phyloP scores from a whole-genome alignment of 179 eudicot species.

The Silene vulgaris region DNA sequence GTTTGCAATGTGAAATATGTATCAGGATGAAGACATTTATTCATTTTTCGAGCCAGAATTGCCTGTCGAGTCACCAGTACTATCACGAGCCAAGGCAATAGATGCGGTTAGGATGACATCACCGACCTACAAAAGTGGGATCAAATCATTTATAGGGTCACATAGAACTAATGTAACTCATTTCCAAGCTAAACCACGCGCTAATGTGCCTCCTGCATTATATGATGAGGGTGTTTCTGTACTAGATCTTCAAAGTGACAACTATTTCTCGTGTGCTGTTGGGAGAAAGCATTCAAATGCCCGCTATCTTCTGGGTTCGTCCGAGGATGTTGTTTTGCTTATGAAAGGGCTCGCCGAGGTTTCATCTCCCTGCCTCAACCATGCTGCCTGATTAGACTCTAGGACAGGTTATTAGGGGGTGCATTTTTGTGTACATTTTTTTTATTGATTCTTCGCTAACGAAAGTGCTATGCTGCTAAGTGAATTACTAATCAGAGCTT shows the following conservation, averaged over 20 bases:
- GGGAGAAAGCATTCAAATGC: conserved; percentile 59
- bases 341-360: conserved; percentile 44
- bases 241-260: conserved; percentile 52
- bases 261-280: conserved; percentile 74
- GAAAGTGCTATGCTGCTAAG: neutral
- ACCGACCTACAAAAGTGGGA: conserved; percentile 16
- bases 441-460: neutral
- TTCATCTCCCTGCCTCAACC: conserved; percentile 6
- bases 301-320: conserved; percentile 57
- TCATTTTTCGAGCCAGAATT: conserved; percentile 68
- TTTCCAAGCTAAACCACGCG: conserved; percentile 23
- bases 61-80: conserved; percentile 28
- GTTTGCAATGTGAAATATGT: neutral
- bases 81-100: conserved; percentile 34
- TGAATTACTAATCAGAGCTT: neutral
- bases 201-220: conserved; percentile 4
- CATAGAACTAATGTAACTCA: neutral
- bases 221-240: conserved; percentile 44
- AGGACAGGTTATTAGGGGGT: neutral
- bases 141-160: conserved; percentile 9
- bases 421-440: neutral
- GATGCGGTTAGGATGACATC: conserved; percentile 26
- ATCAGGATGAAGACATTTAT: conserved; percentile 73
- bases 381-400: conserved; percentile 5
- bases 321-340: conserved; percentile 57